Base-by-base conservation (phyloP, 1,284 basidiomycete genomes). In the Stygiomarasmius scandens region DNA sequence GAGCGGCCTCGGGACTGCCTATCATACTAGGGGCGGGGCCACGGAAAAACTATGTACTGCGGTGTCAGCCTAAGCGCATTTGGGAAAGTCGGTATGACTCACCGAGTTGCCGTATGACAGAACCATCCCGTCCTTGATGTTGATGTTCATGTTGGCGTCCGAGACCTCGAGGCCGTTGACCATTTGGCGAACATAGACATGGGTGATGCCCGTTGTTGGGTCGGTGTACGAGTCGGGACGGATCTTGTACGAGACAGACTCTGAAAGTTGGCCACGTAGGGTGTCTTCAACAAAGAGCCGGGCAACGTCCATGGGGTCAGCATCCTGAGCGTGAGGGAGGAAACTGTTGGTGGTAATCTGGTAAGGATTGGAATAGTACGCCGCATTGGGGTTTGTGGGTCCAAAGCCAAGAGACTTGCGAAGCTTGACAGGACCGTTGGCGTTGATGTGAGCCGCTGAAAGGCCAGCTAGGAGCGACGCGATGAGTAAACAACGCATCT, bases 61-160 rank as follows among this genome's bases (percentile, higher is more conserved):
- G 55, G 12, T 34, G 41, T 20, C 20, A 54, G 6, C 19, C 52
- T 49, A 34, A 59, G 10, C 14, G 55, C 52, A 63, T 66, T 56
- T 41, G 16, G 38, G 38, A 41, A 41, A 19, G 8, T n/a, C 6
- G 16, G 24, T 55, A 56, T 14, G 2, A 76, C 88, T 59, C 63
- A 93, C 91, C 62, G 90, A 92, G 69, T 87, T 89, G 55, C 93
- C 93, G 65, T 87, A 92, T 0, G 90, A 93, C 49, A 95, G 68
- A 14, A 96, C 82, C 53, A 79, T 75, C 52, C 93, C 93, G 59
- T 90, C 83, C 74, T 89, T 90, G 69, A 96, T 79, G 77, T 96
- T 96, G 69, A 97, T 75, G 71, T 96, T 96, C 74, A 95, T 83
- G 73, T 95, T 89, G 46, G 89, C 94, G 67, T 97, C 92, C 16